A percentile compares a stretch with the other conserved stretches of the same genome.
phyloP scores from a whole-genome alignment of 2,329 filamentous ascomycete species.

The Spiromastix sp. region DNA sequence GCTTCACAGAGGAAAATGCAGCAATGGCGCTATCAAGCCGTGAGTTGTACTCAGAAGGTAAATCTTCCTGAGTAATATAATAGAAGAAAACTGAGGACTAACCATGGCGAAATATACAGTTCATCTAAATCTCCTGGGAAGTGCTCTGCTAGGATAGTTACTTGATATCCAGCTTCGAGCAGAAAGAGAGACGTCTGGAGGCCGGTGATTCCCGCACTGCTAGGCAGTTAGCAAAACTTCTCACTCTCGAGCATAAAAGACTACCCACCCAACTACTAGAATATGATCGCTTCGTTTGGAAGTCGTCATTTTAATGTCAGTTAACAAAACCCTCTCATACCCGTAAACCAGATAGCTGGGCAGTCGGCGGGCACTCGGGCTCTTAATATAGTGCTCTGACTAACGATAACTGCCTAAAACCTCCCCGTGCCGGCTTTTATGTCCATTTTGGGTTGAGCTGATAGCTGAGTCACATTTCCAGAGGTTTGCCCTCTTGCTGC shows the following conservation, averaged over 20 bases:
- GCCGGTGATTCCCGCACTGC: constrained; percentile 37
- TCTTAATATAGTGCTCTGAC: too few relatives aligned
- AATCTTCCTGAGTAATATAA: constrained; percentile 3
- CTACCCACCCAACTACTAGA: constrained; percentile 2
- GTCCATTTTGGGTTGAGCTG: too few relatives aligned
- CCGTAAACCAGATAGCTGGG: too few relatives aligned
- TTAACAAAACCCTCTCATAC: too few relatives aligned
- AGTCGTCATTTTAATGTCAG: too few relatives aligned
- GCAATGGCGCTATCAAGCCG: neutral
- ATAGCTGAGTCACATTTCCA: too few relatives aligned
- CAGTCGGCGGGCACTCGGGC: too few relatives aligned
- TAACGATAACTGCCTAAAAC: too few relatives aligned
- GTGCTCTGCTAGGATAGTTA: constrained; percentile 35
- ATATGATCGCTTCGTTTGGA: too few relatives aligned
- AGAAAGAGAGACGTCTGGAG: constrained; percentile 37
- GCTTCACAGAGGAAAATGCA: too few relatives aligned
- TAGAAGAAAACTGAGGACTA: constrained; percentile 6
- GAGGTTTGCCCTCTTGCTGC: too few relatives aligned
- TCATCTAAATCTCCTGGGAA: constrained; percentile 31
- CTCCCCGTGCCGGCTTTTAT: too few relatives aligned
- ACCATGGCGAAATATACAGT: constrained; percentile 36
- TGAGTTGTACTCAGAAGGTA: constrained; percentile 11
- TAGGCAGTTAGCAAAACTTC: neutral
- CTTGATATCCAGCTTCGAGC: constrained; percentile 28
- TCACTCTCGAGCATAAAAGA: neutral